Evolutionary conservation across 108 stramenopile species (phyloP).

Genomic region (Cyclotella choctawhatcheeana): DNA sequence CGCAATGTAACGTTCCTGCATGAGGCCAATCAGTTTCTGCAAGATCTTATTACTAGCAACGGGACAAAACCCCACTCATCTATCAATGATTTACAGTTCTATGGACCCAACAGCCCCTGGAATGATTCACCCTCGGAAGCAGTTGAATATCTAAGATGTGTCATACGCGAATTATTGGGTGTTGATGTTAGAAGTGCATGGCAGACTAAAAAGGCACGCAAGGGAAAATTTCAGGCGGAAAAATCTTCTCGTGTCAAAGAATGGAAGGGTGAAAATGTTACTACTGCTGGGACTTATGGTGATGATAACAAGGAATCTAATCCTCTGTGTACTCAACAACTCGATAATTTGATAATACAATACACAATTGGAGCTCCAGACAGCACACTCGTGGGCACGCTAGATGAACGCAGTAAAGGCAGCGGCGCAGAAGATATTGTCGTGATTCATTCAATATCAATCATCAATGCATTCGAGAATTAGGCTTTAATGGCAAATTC

Average conservation of each 20-base stretch:
- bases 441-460: conserved; percentile 51
- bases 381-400: conserved; percentile 40
- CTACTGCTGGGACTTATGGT: no score
- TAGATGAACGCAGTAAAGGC: conserved; percentile 31
- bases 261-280: conserved; percentile 6
- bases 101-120: conserved; percentile 62
- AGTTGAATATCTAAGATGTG: conserved; percentile 39
- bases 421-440: conserved; percentile 69
- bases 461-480: conserved; percentile 2
- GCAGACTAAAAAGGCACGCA: conserved; percentile 81
- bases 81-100: conserved; percentile 64
- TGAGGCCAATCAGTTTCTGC: conserved; percentile 43
- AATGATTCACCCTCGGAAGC: conserved; percentile 43
- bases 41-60: conserved; percentile 27
- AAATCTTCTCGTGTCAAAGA: conserved; percentile 61
- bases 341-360: conserved; percentile 78
- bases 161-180: conserved; percentile 73
- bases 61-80: conserved; percentile 8
- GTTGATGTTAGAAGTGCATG: conserved; percentile 81
- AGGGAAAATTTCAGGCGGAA: conserved; percentile 83
- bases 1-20: conserved; percentile 58
- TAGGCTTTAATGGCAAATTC: conserved; percentile 32
- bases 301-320: neutral
- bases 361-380: conserved; percentile 58
- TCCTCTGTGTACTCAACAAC: conserved; percentile 73